Evolutionary conservation across 2,329 filamentous ascomycete genomes (phyloP).

Genomic region (Hypoxylon sp.): DNA sequence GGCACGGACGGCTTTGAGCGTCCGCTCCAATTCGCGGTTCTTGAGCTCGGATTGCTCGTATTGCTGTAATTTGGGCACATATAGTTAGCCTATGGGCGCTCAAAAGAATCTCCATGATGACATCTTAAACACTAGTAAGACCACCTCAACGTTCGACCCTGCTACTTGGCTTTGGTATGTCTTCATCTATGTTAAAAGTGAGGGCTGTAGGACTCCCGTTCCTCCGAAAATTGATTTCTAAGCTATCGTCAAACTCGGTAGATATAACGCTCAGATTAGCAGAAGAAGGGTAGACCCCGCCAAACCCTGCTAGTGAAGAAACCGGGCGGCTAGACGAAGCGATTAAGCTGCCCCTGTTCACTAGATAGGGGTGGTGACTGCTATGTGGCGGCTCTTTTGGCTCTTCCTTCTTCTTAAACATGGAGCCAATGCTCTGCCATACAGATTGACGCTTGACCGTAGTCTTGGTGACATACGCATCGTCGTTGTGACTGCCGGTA

Average conservation of each 20-base stretch:
- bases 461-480: constrained; percentile 29
- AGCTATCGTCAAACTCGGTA: too few relatives aligned
- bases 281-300: constrained; percentile 4
- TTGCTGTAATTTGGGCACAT: constrained; percentile 54
- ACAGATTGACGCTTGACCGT: constrained; percentile 39
- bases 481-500: constrained; percentile 22
- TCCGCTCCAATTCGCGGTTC: constrained; percentile 63
- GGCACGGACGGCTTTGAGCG: constrained; percentile 61
- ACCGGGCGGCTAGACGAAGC: constrained; percentile 23
- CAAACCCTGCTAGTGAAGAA: constrained; percentile 10
- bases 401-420: constrained; percentile 17
- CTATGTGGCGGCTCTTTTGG: constrained; percentile 10
- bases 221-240: constrained; percentile 14
- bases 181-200: neutral
- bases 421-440: constrained; percentile 36
- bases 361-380: constrained; percentile 35
- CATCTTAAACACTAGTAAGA: neutral
- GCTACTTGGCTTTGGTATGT: constrained; percentile 27
- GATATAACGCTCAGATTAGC: constrained; percentile 1
- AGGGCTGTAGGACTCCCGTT: constrained; percentile 4
- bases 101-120: constrained; percentile 1
- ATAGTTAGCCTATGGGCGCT: constrained; percentile 34
- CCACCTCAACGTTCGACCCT: constrained; percentile 19
- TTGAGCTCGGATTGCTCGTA: constrained; percentile 66
- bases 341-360: constrained; percentile 28